Evolutionary conservation across 371 early-diverging fungal genomes (phyloP).

Genomic region (Furculomyces boomerangus): DNA sequence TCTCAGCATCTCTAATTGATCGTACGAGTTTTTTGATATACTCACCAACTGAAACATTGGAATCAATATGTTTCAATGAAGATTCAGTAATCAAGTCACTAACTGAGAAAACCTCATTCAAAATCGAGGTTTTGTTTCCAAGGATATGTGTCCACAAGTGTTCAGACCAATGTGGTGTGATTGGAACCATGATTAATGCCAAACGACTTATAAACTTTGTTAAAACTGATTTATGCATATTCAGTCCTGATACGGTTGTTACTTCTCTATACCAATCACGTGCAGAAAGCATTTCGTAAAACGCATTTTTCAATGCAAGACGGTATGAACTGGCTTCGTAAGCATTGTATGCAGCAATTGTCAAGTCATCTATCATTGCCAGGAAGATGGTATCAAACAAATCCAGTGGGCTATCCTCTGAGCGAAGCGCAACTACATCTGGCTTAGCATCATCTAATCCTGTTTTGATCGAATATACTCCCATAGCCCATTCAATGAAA

Average conservation of each 20-base stretch:
- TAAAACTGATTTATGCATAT: conserved; percentile 75
- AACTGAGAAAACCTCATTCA: conserved; percentile 54
- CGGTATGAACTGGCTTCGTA: conserved; percentile 79
- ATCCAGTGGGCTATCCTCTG: conserved; percentile 23
- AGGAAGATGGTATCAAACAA: conserved; percentile 78
- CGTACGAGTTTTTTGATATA: conserved; percentile 63
- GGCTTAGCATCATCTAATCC: conserved; percentile 17
- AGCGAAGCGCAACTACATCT: conserved; percentile 17
- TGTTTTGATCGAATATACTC: conserved; percentile 20
- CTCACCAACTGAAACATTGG: conserved; percentile 49
- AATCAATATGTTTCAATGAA: conserved; percentile 32
- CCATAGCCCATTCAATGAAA: conserved; percentile 81
- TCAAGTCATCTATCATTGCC: conserved; percentile 65
- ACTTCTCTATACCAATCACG: conserved; percentile 81
- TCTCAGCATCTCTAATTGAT: conserved; percentile 67
- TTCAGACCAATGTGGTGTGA: conserved; percentile 89
- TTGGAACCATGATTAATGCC: conserved; percentile 64
- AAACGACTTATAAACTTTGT: conserved; percentile 63
- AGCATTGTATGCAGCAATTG: conserved; percentile 44
- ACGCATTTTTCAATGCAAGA: conserved; percentile 88
- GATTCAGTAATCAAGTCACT: conserved; percentile 17
- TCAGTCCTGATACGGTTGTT: conserved; percentile 38
- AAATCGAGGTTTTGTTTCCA: conserved; percentile 45
- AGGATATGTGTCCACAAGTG: conserved; percentile 66
- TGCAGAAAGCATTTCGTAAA: conserved; percentile 81